A percentile compares a stretch with the other conserved stretches of the same genome.
Conservation (phyloP, 2,329 filamentous ascomycete species). For the Sporothrix pallida region DNA sequence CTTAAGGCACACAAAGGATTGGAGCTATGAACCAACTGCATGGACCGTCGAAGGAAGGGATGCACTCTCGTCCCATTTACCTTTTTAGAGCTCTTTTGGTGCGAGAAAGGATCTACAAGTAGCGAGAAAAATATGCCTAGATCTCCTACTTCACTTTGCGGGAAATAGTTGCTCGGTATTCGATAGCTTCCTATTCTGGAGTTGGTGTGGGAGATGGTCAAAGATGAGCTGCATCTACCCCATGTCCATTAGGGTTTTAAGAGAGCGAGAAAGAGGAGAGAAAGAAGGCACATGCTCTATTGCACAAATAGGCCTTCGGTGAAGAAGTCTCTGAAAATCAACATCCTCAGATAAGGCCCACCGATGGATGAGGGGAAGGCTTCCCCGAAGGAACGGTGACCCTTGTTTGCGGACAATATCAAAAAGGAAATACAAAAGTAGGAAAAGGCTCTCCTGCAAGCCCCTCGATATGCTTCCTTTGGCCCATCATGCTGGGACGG, state of each 20-base stretch:
- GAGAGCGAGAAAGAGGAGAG: background rate
- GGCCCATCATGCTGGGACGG: background rate
- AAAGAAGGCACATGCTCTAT: background rate
- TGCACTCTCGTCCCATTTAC: background rate
- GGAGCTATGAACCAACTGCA: background rate
- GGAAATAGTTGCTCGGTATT: background rate
- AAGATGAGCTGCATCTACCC: background rate
- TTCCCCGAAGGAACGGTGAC: background rate
- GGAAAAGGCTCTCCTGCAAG: background rate
- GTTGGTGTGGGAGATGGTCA: background rate
- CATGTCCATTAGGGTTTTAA: background rate
- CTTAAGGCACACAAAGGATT: background rate
- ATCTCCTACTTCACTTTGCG: background rate
- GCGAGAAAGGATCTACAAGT: background rate
- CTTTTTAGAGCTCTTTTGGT: background rate
- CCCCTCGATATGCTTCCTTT: background rate
- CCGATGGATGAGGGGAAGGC: background rate
- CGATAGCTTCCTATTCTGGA: background rate
- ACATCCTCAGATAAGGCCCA: background rate
- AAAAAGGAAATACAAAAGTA: too few relatives aligned
- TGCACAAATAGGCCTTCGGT: background rate
- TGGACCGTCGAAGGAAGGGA: background rate
- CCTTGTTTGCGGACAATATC: background rate
- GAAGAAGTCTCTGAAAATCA: background rate
- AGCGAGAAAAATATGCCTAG: too few relatives aligned